Percentiles rank a stretch among this genome's conserved stretches.
Evolutionary conservation across 176 grass and related monocot genomes (phyloP).

Genomic region (Puccinellia tenuiflora): DNA sequence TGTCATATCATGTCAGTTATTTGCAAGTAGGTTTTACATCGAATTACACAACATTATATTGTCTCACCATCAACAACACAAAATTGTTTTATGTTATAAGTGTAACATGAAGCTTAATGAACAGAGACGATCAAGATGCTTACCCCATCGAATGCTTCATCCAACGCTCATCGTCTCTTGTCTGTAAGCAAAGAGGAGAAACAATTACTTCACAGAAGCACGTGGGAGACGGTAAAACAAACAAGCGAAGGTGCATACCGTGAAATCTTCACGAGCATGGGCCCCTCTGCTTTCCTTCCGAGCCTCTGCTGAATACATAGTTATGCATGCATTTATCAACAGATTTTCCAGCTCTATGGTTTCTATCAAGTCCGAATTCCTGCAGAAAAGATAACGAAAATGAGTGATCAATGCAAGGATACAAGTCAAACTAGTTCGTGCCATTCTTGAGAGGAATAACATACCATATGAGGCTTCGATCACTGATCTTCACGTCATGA

Average conservation of each 20-base stretch:
- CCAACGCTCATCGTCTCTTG: constrained; percentile 70
- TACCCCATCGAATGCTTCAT: constrained; percentile 74
- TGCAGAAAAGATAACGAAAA: constrained; percentile 21
- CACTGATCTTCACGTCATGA: constrained; percentile 47
- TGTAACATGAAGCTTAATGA: neutral
- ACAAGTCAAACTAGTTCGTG: neutral
- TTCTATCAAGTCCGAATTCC: constrained; percentile 97
- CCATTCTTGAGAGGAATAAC: neutral
- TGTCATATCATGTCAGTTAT: neutral
- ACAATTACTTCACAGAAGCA: neutral
- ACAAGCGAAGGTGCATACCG: constrained; percentile 30
- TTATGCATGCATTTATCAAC: constrained; percentile 91
- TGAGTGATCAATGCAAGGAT: constrained; percentile 15
- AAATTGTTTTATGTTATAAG: neutral
- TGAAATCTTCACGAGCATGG: constrained; percentile 96
- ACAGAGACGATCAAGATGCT: constrained; percentile 22
- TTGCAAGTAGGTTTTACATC: neutral
- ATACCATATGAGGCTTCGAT: constrained; percentile 76
- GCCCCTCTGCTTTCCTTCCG: constrained; percentile 94
- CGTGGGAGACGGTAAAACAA: neutral
- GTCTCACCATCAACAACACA: neutral
- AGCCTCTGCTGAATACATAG: constrained; percentile 90
- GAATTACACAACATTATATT: neutral
- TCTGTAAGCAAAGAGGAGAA: constrained; percentile 35
- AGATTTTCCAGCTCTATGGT: constrained; percentile 90